Evolutionary conservation across 805 yeast genomes (phyloP).

Genomic region (Starmerella stellata): DNA sequence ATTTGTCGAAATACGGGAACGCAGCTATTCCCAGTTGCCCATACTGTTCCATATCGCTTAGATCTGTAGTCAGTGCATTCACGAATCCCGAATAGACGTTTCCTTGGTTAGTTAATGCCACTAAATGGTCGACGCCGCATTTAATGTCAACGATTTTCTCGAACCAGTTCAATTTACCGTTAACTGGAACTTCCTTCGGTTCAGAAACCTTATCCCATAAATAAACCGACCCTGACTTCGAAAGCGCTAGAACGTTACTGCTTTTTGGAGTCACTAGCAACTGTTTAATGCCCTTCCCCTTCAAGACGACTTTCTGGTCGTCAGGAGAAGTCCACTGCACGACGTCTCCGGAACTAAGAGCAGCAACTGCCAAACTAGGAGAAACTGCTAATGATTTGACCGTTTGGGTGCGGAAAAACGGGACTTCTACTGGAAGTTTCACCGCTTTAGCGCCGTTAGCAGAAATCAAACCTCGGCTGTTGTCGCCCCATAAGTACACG

Average conservation of each 20-base stretch:
- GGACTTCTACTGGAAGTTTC: slow-evolving; percentile 41
- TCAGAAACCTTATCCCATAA: slow-evolving; percentile 10
- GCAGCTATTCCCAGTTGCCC: slow-evolving; percentile 80
- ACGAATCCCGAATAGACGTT: slow-evolving; percentile 35
- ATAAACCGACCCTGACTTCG: slow-evolving; percentile 26
- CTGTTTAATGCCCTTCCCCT: slow-evolving; percentile 29
- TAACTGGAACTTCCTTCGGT: slow-evolving; percentile 2
- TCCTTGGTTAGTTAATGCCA: slow-evolving; percentile 42
- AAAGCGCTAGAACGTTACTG: slow-evolving; percentile 17
- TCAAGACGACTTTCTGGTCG: slow-evolving; percentile 26
- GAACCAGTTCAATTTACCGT: slow-evolving; percentile 21
- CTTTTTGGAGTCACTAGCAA: slow-evolving; percentile 5
- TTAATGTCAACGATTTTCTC: slow-evolving; percentile 38
- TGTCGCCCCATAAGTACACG: slow-evolving; percentile 47
- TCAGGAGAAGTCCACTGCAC: slow-evolving; percentile 39
- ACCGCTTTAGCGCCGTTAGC: slow-evolving; percentile 22
- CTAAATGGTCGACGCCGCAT: slow-evolving; percentile 51
- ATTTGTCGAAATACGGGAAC: slow-evolving; percentile 43
- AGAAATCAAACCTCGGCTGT: slow-evolving; percentile 25
- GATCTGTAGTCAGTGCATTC: slow-evolving; percentile 21
- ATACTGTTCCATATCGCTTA: slow-evolving; percentile 20
- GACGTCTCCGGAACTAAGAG: slow-evolving; percentile 51
- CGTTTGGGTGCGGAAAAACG: slow-evolving; percentile 42
- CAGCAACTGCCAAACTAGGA: slow-evolving; percentile 33
- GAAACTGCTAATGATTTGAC: slow-evolving; percentile 40